phyloP scores from a whole-genome alignment of 345 rosid species.

The Aquilaria malaccensis region DNA sequence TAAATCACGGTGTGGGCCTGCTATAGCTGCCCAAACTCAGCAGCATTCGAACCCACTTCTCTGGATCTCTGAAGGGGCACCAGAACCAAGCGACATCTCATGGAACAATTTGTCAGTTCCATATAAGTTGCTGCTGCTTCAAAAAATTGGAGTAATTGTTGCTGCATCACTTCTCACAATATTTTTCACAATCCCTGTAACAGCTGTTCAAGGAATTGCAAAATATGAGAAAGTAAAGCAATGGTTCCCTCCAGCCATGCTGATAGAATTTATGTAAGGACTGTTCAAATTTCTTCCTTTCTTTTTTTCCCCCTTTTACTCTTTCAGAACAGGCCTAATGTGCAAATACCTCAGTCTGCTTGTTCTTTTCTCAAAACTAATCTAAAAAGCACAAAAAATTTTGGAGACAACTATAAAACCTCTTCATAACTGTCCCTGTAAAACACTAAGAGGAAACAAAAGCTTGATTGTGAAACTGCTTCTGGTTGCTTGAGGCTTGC shows the following conservation, averaged over 20 bases:
- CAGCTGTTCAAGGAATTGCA: constrained; percentile 95
- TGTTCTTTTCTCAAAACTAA: too few species aligned
- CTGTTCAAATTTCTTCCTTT: background rate
- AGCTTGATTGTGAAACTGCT: too few species aligned
- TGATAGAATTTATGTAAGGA: constrained; percentile 63
- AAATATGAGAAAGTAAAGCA: constrained; percentile 73
- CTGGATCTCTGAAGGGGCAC: constrained; percentile 77
- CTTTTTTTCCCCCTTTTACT: background rate
- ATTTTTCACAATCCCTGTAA: constrained; percentile 85
- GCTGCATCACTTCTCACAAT: constrained; percentile 69
- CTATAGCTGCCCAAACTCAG: constrained; percentile 73
- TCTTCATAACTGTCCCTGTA: too few species aligned
- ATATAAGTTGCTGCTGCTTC: constrained; percentile 38
- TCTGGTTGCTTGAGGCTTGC: too few species aligned
- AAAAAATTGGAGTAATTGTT: constrained; percentile 61
- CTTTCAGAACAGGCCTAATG: too few species aligned
- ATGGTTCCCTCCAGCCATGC: constrained; percentile 89
- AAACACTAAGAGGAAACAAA: too few species aligned
- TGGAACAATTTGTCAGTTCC: constrained; percentile 69
- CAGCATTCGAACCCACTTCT: constrained; percentile 73
- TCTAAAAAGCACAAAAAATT: too few species aligned
- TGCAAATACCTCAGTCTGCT: too few species aligned
- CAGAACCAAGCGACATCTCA: constrained; percentile 78
- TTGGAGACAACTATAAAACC: too few species aligned
- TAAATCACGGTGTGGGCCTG: constrained; percentile 65